These are phyloP conservation scores for Aphanoascus verrucosus DNA, from an alignment of 2,329 filamentous ascomycete species.

Conservation along the genomic window DNA sequence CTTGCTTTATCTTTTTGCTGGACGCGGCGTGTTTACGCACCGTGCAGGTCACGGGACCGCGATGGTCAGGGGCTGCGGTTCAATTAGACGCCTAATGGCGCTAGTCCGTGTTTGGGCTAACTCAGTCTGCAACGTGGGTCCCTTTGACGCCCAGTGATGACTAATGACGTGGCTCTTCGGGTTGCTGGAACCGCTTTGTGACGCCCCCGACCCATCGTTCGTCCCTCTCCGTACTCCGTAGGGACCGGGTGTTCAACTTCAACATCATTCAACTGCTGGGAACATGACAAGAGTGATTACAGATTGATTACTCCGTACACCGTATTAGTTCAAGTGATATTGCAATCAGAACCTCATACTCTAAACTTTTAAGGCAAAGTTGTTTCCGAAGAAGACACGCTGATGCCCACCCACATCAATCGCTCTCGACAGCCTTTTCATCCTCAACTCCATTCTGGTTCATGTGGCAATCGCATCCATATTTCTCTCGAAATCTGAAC, in stretches of 20 bases:
- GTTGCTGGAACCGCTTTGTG: neutral
- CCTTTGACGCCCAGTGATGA: neutral
- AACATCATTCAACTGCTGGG: neutral
- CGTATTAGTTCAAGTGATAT: neutral
- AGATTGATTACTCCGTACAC: neutral
- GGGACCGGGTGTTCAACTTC: neutral
- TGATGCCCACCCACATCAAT: neutral
- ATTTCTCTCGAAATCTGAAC: constrained; percentile 50
- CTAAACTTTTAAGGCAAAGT: neutral
- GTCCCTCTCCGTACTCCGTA: too few species aligned
- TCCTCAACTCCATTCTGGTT: constrained; percentile 14
- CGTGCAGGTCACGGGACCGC: constrained; percentile 14
- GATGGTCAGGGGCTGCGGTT: constrained; percentile 2
- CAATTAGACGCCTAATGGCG: constrained; percentile 7
- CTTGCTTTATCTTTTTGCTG: constrained; percentile 14
- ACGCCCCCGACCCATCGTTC: neutral
- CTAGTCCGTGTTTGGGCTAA: neutral
- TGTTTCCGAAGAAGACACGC: too few species aligned
- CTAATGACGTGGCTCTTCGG: constrained; percentile 1
- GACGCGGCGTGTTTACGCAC: constrained; percentile 17
- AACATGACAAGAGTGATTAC: neutral
- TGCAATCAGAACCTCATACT: neutral
- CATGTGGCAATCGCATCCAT: constrained; percentile 52
- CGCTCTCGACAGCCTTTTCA: neutral
- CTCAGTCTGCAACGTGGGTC: neutral